Conservation (phyloP, 2,329 filamentous ascomycete species). For the Curvularia hawaiiensis region DNA sequence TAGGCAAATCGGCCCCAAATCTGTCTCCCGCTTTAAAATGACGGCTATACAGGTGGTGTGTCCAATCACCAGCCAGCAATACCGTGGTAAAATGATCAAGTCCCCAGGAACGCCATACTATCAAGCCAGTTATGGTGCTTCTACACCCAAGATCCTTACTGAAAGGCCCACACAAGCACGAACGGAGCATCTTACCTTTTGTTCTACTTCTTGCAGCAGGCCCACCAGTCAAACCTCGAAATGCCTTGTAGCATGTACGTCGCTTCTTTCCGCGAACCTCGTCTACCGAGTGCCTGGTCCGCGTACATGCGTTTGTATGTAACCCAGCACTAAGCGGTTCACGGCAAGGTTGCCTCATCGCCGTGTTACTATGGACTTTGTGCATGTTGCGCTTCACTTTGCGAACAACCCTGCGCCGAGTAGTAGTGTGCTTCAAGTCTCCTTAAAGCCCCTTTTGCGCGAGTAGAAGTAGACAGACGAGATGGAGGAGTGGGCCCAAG, state of each 20-base stretch:
- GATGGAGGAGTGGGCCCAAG: neutral
- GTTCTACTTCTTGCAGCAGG: neutral
- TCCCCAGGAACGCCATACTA: neutral
- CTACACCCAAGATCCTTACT: neutral
- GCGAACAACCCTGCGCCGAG: neutral
- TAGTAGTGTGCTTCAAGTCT: neutral
- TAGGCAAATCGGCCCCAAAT: neutral
- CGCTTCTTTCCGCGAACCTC: constrained; percentile 4
- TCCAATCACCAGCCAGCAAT: constrained; percentile 3
- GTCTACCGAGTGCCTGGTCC: constrained; percentile 24
- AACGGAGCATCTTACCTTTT: neutral
- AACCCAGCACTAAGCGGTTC: constrained; percentile 9
- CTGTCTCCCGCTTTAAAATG: neutral
- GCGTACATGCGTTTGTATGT: constrained; percentile 14
- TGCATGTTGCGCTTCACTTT: neutral
- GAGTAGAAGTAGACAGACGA: neutral
- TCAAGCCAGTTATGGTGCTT: neutral
- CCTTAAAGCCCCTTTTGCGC: neutral
- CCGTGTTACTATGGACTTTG: constrained; percentile 6
- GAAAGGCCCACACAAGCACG: neutral
- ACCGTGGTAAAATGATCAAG: neutral
- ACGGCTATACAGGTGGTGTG: neutral
- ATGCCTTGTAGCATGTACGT: neutral
- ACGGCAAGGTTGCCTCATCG: constrained; percentile 7
- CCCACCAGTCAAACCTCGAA: neutral